phyloP scores from a whole-genome alignment of 441 rosid species.

The Monsonia emarginata region DNA sequence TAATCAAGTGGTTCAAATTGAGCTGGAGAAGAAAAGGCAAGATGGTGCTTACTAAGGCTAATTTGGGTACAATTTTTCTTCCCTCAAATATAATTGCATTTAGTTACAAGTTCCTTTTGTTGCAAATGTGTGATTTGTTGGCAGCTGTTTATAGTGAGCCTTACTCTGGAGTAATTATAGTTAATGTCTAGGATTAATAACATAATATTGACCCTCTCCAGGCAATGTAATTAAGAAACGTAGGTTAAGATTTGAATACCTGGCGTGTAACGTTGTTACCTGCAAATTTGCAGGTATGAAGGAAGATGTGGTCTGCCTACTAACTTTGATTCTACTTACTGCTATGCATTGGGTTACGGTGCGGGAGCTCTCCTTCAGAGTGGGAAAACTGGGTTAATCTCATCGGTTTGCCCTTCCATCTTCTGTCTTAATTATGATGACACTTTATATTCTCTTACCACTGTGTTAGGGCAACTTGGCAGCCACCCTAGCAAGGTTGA shows the following conservation, averaged over 20 bases:
- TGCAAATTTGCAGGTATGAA: conserved; percentile 51
- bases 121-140: not conserved
- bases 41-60: conserved; percentile 56
- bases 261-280: conserved; percentile 9
- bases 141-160: not conserved
- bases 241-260: not conserved
- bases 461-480: not conserved
- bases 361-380: conserved; percentile 85
- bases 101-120: not conserved
- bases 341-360: conserved; percentile 82
- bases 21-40: conserved; percentile 78
- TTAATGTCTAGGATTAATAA: not conserved
- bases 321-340: conserved; percentile 80
- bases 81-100: not conserved
- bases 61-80: conserved; percentile 51
- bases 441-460: not conserved
- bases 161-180: not conserved
- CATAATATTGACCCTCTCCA: not conserved
- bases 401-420: conserved; percentile 47
- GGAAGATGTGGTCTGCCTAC: conserved; percentile 98
- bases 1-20: conserved; percentile 96
- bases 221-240: no score
- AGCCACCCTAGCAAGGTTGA: not conserved
- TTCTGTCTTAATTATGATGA: not conserved
- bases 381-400: conserved; percentile 77